Evolutionary conservation across 306 rosid species (phyloP).

Genomic region (Gleditsia sinensis): DNA sequence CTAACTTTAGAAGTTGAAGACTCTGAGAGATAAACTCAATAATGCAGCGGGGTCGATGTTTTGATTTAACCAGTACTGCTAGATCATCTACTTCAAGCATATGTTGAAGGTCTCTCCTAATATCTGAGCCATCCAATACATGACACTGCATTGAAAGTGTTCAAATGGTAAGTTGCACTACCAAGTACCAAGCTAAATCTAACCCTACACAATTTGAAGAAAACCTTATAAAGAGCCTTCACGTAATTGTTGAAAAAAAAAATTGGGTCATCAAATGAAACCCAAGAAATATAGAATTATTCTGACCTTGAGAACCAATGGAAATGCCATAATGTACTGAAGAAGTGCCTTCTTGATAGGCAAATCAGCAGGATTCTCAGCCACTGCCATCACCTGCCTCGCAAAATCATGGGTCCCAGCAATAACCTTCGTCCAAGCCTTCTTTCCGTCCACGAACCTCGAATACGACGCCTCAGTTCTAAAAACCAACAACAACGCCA

Average conservation of each 20-base stretch:
- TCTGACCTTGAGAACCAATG: slow-evolving; percentile 72
- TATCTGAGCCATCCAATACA: slow-evolving; percentile 66
- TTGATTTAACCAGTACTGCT: slow-evolving; percentile 55
- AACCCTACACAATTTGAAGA: slow-evolving; percentile 8
- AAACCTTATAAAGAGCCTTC: background rate
- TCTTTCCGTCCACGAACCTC: slow-evolving; percentile 83
- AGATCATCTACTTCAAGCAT: slow-evolving; percentile 76
- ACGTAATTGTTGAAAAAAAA: background rate
- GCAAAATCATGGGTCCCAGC: slow-evolving; percentile 71
- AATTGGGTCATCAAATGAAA: background rate
- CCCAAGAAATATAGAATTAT: background rate
- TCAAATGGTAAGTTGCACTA: slow-evolving; percentile 32
- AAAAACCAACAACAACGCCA: slow-evolving; percentile 82
- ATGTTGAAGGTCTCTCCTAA: slow-evolving; percentile 61
- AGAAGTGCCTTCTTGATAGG: slow-evolving; percentile 65
- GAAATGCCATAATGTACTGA: slow-evolving; percentile 79
- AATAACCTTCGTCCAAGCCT: slow-evolving; percentile 77
- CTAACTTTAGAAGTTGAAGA: slow-evolving; percentile 70
- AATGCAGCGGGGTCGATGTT: slow-evolving; percentile 76
- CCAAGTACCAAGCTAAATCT: slow-evolving; percentile 13
- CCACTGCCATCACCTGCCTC: slow-evolving; percentile 53
- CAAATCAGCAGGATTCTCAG: slow-evolving; percentile 42
- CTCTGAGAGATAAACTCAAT: slow-evolving; percentile 82
- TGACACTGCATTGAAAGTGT: slow-evolving; percentile 72
- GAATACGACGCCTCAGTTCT: slow-evolving; percentile 89